A percentile compares a stretch with the other conserved stretches of the same genome.
phyloP scores from a whole-genome alignment of 2,329 filamentous ascomycete genomes.

The Blastomyces gilchristii region DNA sequence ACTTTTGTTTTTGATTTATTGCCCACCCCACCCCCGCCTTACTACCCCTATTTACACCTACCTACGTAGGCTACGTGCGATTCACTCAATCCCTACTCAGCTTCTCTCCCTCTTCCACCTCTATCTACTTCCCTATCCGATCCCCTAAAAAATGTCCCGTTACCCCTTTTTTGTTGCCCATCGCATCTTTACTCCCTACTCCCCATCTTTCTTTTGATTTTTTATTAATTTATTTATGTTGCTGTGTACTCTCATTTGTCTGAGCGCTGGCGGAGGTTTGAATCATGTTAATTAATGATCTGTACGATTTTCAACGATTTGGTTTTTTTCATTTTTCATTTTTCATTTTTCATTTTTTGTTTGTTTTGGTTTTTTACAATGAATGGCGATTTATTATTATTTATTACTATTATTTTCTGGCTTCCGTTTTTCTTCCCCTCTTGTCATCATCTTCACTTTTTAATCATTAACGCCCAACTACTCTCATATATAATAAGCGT shows the following conservation, averaged over 20 bases:
- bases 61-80: background rate
- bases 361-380: background rate
- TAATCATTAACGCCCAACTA: no score
- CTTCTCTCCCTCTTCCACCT: background rate
- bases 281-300: slow-evolving; percentile 10
- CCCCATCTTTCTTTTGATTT: background rate
- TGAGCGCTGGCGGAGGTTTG: background rate
- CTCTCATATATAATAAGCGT: no score
- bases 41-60: no score
- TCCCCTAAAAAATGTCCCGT: background rate
- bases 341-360: background rate
- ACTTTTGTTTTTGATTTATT: background rate
- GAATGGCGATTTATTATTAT: background rate
- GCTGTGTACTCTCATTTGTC: slow-evolving; percentile 3
- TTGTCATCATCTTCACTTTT: no score
- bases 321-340: background rate
- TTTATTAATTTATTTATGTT: background rate
- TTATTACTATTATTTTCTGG: background rate
- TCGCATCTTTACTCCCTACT: background rate
- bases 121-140: background rate
- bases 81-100: background rate
- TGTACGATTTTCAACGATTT: slow-evolving; percentile 18
- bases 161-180: background rate
- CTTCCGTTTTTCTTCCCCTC: background rate
- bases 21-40: no score